These are phyloP conservation scores for Arachnomyces sp. DNA, from an alignment of 2,329 filamentous ascomycete genomes.

Conservation along the genomic window DNA sequence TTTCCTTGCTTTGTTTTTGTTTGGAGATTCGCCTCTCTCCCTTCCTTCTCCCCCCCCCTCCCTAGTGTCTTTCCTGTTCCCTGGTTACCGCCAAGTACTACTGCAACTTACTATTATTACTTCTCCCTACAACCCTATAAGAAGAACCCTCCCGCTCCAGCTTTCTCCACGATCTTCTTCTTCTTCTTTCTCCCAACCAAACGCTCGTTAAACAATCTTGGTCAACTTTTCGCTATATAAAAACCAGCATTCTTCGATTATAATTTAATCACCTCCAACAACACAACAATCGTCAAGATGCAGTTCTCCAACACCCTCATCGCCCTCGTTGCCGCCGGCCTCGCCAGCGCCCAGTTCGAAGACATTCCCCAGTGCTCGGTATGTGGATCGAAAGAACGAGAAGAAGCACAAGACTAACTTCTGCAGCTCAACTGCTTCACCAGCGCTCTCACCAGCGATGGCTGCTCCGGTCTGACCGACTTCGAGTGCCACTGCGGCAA, in stretches of 20 bases:
- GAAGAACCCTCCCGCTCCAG: too few relatives aligned
- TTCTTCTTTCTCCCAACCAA: constrained; percentile 2
- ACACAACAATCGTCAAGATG: constrained; percentile 21
- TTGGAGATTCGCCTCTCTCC: background rate
- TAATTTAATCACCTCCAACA: constrained; percentile 5
- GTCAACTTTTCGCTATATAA: constrained; percentile 1
- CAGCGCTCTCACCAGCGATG: constrained; percentile 33
- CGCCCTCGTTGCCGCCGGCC: constrained; percentile 35
- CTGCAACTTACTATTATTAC: too few relatives aligned
- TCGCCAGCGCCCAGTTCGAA: constrained; percentile 40
- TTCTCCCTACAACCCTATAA: too few relatives aligned
- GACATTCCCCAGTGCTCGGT: constrained; percentile 42
- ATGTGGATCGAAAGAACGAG: constrained; percentile 19
- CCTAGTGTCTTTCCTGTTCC: too few relatives aligned
- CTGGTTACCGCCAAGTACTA: too few relatives aligned
- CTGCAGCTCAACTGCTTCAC: constrained; percentile 42
- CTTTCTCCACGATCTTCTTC: background rate
- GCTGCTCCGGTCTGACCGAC: constrained; percentile 40
- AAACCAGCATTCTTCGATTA: too few relatives aligned
- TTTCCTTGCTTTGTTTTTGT: too few relatives aligned
- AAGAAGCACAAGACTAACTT: background rate
- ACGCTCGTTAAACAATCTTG: constrained; percentile 6
- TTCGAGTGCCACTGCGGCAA: constrained; percentile 45
- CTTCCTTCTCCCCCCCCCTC: background rate
- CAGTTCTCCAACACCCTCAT: constrained; percentile 24